Evolutionary conservation across 768 basidiomycete species (phyloP).

Genomic region (Crassisporium funariophilum): DNA sequence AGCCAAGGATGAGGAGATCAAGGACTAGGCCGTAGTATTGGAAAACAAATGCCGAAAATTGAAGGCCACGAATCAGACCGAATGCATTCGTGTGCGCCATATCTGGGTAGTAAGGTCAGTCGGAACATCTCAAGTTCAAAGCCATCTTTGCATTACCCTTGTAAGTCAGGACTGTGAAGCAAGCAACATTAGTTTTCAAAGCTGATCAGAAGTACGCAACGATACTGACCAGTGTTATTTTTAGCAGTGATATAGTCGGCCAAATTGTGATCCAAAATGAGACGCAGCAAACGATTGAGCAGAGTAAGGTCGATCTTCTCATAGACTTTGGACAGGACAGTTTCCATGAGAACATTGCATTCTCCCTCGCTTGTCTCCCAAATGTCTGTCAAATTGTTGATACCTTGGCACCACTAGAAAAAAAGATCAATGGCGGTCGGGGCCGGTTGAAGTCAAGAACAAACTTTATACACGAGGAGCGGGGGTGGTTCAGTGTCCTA

Average conservation of each 20-base stretch:
- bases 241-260: conserved; percentile 99
- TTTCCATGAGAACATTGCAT: conserved; percentile 99
- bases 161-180: conserved; percentile 70
- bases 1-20: conserved; percentile 92
- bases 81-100: conserved; percentile 99
- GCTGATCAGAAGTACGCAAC: background rate
- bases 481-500: conserved; percentile 95
- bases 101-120: conserved; percentile 35
- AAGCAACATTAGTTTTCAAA: background rate
- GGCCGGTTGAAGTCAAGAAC: background rate
- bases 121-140: too few relatives aligned
- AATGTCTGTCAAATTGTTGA: conserved; percentile 97
- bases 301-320: conserved; percentile 98
- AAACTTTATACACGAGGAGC: conserved; percentile 88
- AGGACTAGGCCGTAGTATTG: conserved; percentile 97
- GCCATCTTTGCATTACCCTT: too few relatives aligned
- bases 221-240: conserved; percentile 79
- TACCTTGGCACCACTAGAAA: conserved; percentile 90
- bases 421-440: conserved; percentile 1
- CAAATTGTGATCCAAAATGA: conserved; percentile 97
- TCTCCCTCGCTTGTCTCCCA: conserved; percentile 99
- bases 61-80: conserved; percentile 95
- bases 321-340: conserved; percentile 95
- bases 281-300: conserved; percentile 91
- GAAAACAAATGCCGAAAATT: conserved; percentile 99